Evolutionary conservation across 2,329 filamentous ascomycete species (phyloP), one percentile per base, ranked within the genome.

Genomic region (Cladosporium cucumerinum): DNA sequence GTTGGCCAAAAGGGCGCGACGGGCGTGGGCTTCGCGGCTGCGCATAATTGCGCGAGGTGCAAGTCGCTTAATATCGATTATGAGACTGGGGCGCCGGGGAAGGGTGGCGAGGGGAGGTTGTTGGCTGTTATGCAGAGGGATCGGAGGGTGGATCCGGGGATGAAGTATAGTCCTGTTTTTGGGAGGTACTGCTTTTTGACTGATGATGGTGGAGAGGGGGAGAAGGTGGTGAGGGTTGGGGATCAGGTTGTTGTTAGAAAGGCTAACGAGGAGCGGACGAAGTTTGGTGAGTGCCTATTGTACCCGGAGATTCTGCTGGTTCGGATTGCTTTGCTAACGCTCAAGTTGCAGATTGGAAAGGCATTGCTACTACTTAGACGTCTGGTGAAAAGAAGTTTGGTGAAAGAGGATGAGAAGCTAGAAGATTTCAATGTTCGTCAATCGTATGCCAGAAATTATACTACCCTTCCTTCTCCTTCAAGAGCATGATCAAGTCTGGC

Each of bases 41-140:
- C 74, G 39, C 80, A 82, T 51, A 82, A 83, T 61, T 83, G 81
- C 63, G 76, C 76, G 2, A 70, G 81, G 3, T 83, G 81, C 66
- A 70, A 75, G 68, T 79, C 76, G 61, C 75, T 83, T 64, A 83
- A 82, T 63, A 73, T 83, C 26, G 81, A 83, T 68, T 82, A 81
- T 58, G 69, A 66, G 5, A 82, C 80, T 21, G 81, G 81, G 0
- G 75, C 74, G 61, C 75, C 74, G 0, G 78, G 76, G 0, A 72
- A 68, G 5, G 78, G 76, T 0, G 72, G 76, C 18, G 68, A 67
- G 2, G 81, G 80, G 0, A 69, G 76, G 57, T 72, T 82, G n/a
- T 66, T 83, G 68, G 82, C 82, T 71, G 74, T 75, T 65, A 62
- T 83, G 67, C 78, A 80, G 66, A 76, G 72, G 48, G 79, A 82